A percentile compares a stretch with the other conserved stretches of the same genome.
Conservation (phyloP, 257 asterid species). For the Solanum virginianum region DNA sequence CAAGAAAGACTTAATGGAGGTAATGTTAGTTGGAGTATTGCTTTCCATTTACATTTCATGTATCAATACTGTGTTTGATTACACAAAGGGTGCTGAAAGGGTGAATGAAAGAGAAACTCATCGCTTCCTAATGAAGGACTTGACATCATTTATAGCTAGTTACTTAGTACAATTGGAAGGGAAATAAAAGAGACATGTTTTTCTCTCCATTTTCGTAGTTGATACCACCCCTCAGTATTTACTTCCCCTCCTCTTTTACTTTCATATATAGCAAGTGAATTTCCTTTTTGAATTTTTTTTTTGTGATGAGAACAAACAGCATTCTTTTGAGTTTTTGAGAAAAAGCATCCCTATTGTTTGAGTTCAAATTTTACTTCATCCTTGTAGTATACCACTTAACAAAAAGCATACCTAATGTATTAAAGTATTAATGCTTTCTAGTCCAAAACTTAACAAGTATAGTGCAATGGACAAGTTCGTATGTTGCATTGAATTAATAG, state of each 20-base stretch:
- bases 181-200: not conserved
- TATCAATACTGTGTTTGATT: not conserved
- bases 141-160: not conserved
- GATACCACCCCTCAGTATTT: not conserved
- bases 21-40: constrained; percentile 1
- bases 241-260: not conserved
- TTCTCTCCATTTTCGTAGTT: not conserved
- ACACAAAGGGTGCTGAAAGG: not conserved
- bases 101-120: not conserved
- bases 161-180: not conserved
- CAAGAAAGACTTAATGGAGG: constrained; percentile 44
- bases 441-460: not conserved
- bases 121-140: not conserved
- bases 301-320: not conserved
- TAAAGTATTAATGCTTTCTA: not conserved
- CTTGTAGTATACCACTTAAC: not conserved
- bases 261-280: not conserved
- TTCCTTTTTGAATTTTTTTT: not conserved
- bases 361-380: not conserved
- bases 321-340: not conserved
- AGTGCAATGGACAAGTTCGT: not conserved
- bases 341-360: not conserved
- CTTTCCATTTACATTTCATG: not conserved
- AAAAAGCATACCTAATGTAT: not conserved
- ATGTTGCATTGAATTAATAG: not conserved